Percentiles rank a stretch among this genome's conserved stretches.
These are phyloP conservation scores for Medicago lupulina DNA, from an alignment of 306 rosid genomes.

Conservation along the genomic window DNA sequence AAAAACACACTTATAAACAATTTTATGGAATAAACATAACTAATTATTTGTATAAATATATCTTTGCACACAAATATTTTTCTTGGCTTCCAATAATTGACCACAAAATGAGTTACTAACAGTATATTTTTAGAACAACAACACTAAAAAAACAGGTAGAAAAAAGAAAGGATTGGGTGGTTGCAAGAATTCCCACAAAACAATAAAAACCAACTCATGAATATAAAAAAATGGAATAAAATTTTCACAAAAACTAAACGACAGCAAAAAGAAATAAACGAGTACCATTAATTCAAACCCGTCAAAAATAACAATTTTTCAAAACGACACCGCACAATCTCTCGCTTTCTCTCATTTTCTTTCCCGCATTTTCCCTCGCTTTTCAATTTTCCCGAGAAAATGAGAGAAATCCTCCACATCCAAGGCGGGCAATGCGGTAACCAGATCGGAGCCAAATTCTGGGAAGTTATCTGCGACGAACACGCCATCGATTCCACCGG, in stretches of 20 bases:
- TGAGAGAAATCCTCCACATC: conserved; percentile 77
- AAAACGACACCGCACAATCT: conserved; percentile 16
- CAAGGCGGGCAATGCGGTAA: conserved; percentile 78
- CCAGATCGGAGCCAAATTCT: conserved; percentile 74
- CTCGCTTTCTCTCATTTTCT: neutral
- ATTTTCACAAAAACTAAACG: neutral
- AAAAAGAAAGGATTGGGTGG: conserved; percentile 24
- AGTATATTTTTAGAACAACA: conserved; percentile 37
- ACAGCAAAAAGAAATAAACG: neutral
- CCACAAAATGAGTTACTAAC: conserved; percentile 4
- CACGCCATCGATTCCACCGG: conserved; percentile 71
- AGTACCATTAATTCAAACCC: conserved; percentile 5
- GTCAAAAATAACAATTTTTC: neutral
- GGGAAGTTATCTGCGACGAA: conserved; percentile 75
- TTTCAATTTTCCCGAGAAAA: conserved; percentile 48
- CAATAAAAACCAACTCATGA: neutral
- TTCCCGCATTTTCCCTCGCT: conserved; percentile 33
- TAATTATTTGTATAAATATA: neutral
- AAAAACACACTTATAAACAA: no score
- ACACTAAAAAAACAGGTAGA: conserved; percentile 13
- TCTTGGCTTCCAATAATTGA: neutral
- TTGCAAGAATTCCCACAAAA: neutral
- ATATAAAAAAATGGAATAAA: neutral
- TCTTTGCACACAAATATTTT: neutral
- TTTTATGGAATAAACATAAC: neutral